phyloP scores from a whole-genome alignment of 345 rosid genomes.

The Populus tremula region DNA sequence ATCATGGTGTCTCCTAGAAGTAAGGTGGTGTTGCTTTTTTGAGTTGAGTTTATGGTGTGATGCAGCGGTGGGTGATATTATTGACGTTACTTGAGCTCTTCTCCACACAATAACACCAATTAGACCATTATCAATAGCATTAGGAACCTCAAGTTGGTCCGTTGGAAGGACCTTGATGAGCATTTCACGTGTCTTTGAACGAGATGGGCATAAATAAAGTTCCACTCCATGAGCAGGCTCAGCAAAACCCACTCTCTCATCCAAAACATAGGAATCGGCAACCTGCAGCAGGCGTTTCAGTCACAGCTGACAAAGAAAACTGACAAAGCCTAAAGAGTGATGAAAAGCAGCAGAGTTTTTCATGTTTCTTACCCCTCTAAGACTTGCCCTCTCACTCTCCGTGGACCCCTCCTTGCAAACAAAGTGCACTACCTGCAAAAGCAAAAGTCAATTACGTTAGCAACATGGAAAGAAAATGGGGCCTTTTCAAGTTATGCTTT shows the following conservation, averaged over 20 bases:
- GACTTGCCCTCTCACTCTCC: conserved; percentile 51
- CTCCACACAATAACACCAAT: conserved; percentile 97
- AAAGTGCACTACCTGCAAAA: conserved; percentile 69
- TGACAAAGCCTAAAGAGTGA: background rate
- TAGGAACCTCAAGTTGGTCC: conserved; percentile 59
- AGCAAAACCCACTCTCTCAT: conserved; percentile 81
- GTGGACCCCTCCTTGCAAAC: conserved; percentile 60
- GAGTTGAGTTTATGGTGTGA: conserved; percentile 54
- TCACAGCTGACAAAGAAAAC: background rate
- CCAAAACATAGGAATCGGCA: conserved; percentile 65
- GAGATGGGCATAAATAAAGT: conserved; percentile 86
- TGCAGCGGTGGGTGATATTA: conserved; percentile 47
- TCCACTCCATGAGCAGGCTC: conserved; percentile 81
- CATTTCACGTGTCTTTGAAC: conserved; percentile 52
- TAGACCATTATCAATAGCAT: conserved; percentile 67
- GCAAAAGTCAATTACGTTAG: background rate
- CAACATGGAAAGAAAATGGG: background rate
- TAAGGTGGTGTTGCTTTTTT: conserved; percentile 49
- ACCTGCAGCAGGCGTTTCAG: conserved; percentile 42
- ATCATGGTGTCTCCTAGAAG: conserved; percentile 45
- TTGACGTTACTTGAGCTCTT: conserved; percentile 55
- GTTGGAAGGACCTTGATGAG: conserved; percentile 64
- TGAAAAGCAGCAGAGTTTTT: background rate
- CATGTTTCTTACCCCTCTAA: conserved; percentile 50
- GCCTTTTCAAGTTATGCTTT: background rate